These are phyloP conservation scores for Diaporthe caulivora DNA, from an alignment of 2,329 filamentous ascomycete species.

Conservation along the genomic window DNA sequence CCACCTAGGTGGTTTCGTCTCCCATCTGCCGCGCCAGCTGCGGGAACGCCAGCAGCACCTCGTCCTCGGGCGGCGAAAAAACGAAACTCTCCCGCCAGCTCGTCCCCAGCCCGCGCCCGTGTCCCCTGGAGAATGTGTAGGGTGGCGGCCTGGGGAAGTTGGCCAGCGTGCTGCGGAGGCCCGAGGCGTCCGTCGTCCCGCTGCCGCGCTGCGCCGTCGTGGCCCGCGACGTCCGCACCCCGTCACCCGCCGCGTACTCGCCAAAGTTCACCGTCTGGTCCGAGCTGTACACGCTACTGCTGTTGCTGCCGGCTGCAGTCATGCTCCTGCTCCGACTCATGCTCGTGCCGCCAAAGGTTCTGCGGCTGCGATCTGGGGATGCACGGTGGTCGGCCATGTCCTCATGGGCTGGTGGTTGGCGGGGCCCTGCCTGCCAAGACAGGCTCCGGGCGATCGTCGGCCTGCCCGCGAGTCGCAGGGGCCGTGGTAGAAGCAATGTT, in stretches of 20 bases:
- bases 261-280: not conserved
- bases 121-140: not conserved
- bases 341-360: not conserved
- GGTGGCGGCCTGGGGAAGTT: conserved; percentile 5
- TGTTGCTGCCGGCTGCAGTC: not conserved
- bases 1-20: not conserved
- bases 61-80: conserved; percentile 1
- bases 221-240: not conserved
- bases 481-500: not conserved
- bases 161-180: conserved; percentile 7
- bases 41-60: conserved; percentile 17
- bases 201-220: conserved; percentile 41
- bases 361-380: too few relatives aligned
- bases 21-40: not conserved
- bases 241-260: not conserved
- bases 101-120: not conserved
- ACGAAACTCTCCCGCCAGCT: conserved; percentile 1
- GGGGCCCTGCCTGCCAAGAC: not conserved
- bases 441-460: not conserved
- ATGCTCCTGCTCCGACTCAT: not conserved
- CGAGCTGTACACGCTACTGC: conserved; percentile 11
- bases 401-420: not conserved
- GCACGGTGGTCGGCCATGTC: too few relatives aligned
- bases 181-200: conserved; percentile 38
- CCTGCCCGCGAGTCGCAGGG: not conserved